Evolutionary conservation across 2,329 filamentous ascomycete species (phyloP), one percentile per base, ranked within the genome.

Genomic region (Reticulascus tulasneorum): DNA sequence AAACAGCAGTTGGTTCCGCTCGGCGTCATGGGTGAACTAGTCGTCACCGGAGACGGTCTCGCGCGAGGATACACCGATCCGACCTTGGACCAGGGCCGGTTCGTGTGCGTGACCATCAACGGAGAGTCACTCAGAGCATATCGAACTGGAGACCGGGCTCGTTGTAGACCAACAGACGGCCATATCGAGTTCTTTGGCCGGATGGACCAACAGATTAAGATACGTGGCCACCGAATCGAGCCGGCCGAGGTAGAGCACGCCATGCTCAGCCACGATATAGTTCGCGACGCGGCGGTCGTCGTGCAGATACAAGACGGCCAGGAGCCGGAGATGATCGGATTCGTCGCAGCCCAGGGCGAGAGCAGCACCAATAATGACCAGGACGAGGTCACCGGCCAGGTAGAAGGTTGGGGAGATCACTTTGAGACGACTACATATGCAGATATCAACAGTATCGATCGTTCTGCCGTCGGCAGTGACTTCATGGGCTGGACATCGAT

Each of bases 401-500:
- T 50, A 3, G 40, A 40, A 4, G 20, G 23, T 2, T 52, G 50
- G 50, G 25, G 41, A 8, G 38, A 44, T 4, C 28, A 45, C 2
- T 48, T 51, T n/a, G 45, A 51, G 11, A 21, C 7, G 1, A 37
- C 29, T 6, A 38, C 20, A 8, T 52, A 52, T 15, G 18, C 23
- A 8, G 29, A 33, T 5, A 38, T 52, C 12, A 35, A 40, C 2
- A n/a, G 18, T 6, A 22, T 51, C 4, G 23, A 42, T 5, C 9
- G 28, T 1, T 38, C 36, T 1, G 20, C 19, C 1, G 37, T 50
- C 25, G 54, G 53, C 4, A 31, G 37, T 3, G 54, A 59, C 19
- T 58, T 58, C 19, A 46, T 40, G 1, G 51, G 49, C 7, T 58
- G 56, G 56, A 54, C 43, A 6, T 58, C 55, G 1, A 55, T 55